Percentiles rank a stretch among this genome's conserved stretches.
Evolutionary conservation across 108 stramenopile genomes (phyloP).

Genomic region (Schizochytrium sp.): DNA sequence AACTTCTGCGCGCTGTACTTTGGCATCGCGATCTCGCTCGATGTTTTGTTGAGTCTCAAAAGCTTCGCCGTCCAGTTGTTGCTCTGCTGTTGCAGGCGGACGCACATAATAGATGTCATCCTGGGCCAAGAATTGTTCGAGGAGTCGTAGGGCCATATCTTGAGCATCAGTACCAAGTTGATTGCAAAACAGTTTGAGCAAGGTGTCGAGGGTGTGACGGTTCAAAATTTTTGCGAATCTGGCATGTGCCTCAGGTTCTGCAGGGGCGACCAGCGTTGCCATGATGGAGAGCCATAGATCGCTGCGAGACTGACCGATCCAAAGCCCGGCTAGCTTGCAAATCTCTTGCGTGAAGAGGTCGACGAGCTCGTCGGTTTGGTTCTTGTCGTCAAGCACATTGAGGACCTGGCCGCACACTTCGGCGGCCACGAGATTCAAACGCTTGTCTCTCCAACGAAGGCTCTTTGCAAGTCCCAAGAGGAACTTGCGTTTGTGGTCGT

Average conservation of each 20-base stretch:
- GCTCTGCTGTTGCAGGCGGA: background rate
- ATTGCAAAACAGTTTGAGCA: background rate
- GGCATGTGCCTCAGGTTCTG: background rate
- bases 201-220: background rate
- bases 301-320: background rate
- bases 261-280: background rate
- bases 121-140: background rate
- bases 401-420: background rate
- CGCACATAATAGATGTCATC: background rate
- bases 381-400: background rate
- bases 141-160: background rate
- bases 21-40: background rate
- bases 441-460: background rate
- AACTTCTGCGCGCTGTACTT: background rate
- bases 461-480: background rate
- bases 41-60: background rate
- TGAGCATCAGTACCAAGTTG: background rate
- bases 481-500: background rate
- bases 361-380: background rate
- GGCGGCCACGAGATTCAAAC: background rate
- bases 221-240: background rate
- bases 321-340: background rate
- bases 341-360: background rate
- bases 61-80: background rate
- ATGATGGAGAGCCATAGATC: background rate